Conservation (phyloP, 352 stramenopile species). For the Phytophthora melonis region DNA sequence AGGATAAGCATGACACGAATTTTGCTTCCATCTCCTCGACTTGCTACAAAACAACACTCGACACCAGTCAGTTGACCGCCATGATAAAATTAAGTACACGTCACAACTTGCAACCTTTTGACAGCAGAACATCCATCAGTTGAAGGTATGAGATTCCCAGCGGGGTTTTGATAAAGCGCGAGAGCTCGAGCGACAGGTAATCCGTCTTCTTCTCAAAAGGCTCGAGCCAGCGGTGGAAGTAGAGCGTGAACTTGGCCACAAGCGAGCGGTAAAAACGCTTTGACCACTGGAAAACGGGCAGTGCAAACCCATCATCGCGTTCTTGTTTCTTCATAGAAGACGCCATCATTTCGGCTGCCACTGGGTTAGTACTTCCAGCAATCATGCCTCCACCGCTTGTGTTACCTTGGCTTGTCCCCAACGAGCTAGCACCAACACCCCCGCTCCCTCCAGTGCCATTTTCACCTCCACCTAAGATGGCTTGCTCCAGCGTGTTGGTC, state of each 20-base stretch:
- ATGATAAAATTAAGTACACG: not conserved
- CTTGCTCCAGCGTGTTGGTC: conserved; percentile 74
- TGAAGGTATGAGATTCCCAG: conserved; percentile 86
- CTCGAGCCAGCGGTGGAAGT: conserved; percentile 83
- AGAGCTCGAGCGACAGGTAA: conserved; percentile 72
- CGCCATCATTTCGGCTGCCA: conserved; percentile 85
- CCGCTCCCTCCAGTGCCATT: conserved; percentile 29
- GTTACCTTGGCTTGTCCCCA: conserved; percentile 35
- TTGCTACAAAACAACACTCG: conserved; percentile 36
- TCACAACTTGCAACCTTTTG: conserved; percentile 61
- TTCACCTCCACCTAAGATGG: conserved; percentile 59
- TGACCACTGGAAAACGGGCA: conserved; percentile 86
- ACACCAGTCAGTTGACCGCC: conserved; percentile 4
- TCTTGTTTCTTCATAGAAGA: conserved; percentile 78
- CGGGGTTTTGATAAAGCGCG: conserved; percentile 75
- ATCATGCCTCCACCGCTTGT: conserved; percentile 31
- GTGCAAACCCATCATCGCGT: conserved; percentile 78
- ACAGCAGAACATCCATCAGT: conserved; percentile 82
- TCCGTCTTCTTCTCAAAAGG: conserved; percentile 73
- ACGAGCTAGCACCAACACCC: conserved; percentile 28
- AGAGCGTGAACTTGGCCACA: conserved; percentile 86
- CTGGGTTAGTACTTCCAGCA: conserved; percentile 55
- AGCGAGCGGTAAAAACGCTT: conserved; percentile 86
- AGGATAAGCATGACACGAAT: conserved; percentile 76
- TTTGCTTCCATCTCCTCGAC: conserved; percentile 58